Evolutionary conservation across 2,329 filamentous ascomycete genomes (phyloP), one percentile per base, ranked within the genome.

Genomic region (Colletotrichum aenigma): DNA sequence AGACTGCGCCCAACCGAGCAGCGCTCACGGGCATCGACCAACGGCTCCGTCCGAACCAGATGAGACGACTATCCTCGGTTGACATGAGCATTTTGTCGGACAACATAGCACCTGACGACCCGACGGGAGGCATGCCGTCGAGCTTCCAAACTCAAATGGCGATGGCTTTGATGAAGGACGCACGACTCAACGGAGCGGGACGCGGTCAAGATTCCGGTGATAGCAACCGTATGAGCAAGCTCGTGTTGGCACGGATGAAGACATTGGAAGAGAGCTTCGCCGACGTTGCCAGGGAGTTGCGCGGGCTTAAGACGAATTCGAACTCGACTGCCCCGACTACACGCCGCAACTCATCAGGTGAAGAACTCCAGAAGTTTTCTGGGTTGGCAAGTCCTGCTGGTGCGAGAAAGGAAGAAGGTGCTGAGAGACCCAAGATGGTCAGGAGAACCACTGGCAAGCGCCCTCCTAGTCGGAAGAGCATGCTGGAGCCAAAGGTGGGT

Each of bases 241-340:
- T 98, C 61, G 94, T 98, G 84, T 87, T 98, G 61, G 95, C 95
- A 10, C 89, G 95, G 38, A 98, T 98, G 95, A 97, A 97, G 83
- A 96, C 94, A 9, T 89, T 98, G 3, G 96, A 98, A 83, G 95
- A 98, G 84, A 94, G 96, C 16, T 96, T 98, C 83, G 91, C 94
- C 4, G 95, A 98, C 75, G 93, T 98, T n/a, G 91, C 96, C 72
- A 92, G 91, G 77, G 95, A 97, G 83, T 93, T 98, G 83, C 92
- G 94, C 77, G 91, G 92, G 77, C 85, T 91, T 82, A 91, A 87
- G 84, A 84, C 83, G 77, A 85, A 83, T 62, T 82, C 84, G 62
- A 86, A 84, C 52, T 87, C 85, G 34, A 87, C 85, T n/a, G 84
- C 84, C 38, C 86, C 87, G 4, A 86, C 87, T 4, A 89, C 89